Percentiles rank a stretch among this genome's conserved stretches.
phyloP scores from a whole-genome alignment of 306 rosid genomes.

The Morella rubra region DNA sequence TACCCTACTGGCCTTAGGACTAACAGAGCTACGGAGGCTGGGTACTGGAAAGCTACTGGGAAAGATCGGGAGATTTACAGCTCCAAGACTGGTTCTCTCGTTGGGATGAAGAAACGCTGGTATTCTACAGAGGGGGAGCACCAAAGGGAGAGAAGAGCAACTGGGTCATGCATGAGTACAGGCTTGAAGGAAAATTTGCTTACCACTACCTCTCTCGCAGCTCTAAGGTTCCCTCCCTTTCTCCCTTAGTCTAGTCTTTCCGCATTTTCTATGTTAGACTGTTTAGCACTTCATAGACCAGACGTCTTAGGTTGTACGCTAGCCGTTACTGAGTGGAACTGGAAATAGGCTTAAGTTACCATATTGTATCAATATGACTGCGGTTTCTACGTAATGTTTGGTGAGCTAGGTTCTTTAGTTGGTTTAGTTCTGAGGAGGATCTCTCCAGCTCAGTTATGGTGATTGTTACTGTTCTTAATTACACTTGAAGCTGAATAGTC shows the following conservation, averaged over 20 bases:
- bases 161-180: slow-evolving; percentile 99
- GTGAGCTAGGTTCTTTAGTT: neutral
- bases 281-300: neutral
- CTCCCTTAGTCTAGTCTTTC: neutral
- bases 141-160: slow-evolving; percentile 91
- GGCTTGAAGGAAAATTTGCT: slow-evolving; percentile 94
- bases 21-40: slow-evolving; percentile 91
- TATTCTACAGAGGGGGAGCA: slow-evolving; percentile 88
- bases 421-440: neutral
- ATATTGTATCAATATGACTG: neutral
- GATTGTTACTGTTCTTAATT: neutral
- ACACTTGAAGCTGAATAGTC: neutral
- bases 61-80: slow-evolving; percentile 89
- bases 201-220: slow-evolving; percentile 74
- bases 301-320: neutral
- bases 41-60: slow-evolving; percentile 98
- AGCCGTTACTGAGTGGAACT: no score
- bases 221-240: slow-evolving; percentile 48
- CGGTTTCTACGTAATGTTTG: slow-evolving; percentile 31
- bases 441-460: neutral
- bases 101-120: slow-evolving; percentile 98
- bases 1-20: slow-evolving; percentile 91
- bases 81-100: slow-evolving; percentile 64
- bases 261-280: neutral
- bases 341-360: neutral